These are phyloP conservation scores for Coemansia erecta DNA, from an alignment of 192 early-diverging fungal species.

Conservation along the genomic window DNA sequence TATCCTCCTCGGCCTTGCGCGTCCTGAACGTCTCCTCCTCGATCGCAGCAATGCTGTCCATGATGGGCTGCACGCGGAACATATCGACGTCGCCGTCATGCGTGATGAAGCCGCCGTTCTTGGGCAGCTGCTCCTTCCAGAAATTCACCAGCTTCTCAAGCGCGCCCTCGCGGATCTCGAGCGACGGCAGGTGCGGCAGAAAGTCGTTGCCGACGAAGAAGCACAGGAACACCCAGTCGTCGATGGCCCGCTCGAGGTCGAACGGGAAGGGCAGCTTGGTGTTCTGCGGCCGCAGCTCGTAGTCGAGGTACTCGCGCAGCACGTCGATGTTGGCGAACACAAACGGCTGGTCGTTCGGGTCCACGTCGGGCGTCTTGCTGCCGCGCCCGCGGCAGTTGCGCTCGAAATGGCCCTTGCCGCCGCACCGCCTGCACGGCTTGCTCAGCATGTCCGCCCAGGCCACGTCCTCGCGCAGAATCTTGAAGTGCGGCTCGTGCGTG, in stretches of 20 bases:
- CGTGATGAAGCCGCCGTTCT: constrained; percentile 82
- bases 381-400: constrained; percentile 26
- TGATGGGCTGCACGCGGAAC: constrained; percentile 71
- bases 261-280: constrained; percentile 67
- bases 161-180: constrained; percentile 95
- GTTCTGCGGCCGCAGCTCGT: constrained; percentile 68
- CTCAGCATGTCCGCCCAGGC: constrained; percentile 75
- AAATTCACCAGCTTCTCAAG: constrained; percentile 83
- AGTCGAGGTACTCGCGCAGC: constrained; percentile 88
- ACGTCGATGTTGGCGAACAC: constrained; percentile 78
- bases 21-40: constrained; percentile 78
- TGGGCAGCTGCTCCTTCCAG: constrained; percentile 82
- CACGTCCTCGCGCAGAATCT: constrained; percentile 93
- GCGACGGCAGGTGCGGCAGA: constrained; percentile 87
- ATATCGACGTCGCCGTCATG: constrained; percentile 76
- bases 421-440: constrained; percentile 63
- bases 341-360: constrained; percentile 62
- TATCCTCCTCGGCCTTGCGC: constrained; percentile 56
- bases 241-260: constrained; percentile 88
- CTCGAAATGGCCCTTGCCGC: constrained; percentile 65
- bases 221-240: constrained; percentile 95
- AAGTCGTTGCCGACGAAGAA: constrained; percentile 99
- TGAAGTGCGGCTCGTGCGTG: constrained; percentile 97
- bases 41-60: constrained; percentile 78
- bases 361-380: constrained; percentile 18